A percentile compares a stretch with the other conserved stretches of the same genome.
Conservation (phyloP, 345 rosid genomes). For the Rubroshorea leprosula region DNA sequence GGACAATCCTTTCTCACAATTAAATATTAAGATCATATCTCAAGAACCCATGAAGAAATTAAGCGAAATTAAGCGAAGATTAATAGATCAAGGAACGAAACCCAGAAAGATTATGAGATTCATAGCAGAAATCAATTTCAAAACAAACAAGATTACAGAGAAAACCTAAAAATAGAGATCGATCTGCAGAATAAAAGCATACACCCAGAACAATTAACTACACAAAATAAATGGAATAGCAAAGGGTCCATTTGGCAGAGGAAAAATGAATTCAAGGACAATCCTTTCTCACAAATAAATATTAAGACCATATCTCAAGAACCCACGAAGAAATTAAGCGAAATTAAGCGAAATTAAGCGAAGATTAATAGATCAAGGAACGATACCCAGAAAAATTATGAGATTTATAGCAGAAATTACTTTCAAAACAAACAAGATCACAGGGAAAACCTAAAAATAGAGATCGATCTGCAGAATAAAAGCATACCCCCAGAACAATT, state of each 20-base stretch:
- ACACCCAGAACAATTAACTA: not conserved
- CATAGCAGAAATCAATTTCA: constrained; percentile 6
- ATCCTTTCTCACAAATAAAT: too few species aligned
- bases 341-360: not conserved
- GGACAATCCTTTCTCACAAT: too few species aligned
- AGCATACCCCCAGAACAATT: not conserved
- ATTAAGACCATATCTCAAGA: not conserved
- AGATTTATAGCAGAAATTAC: constrained; percentile 8
- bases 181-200: constrained; percentile 2
- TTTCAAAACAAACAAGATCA: constrained; percentile 1
- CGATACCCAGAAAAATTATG: not conserved
- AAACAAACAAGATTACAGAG: constrained; percentile 1
- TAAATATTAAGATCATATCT: not conserved
- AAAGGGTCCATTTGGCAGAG: too few species aligned
- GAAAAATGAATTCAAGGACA: too few species aligned
- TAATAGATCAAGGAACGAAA: not conserved
- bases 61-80: not conserved
- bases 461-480: not conserved
- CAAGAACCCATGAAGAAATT: not conserved
- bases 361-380: not conserved
- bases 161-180: not conserved
- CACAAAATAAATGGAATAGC: too few species aligned
- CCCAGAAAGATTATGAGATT: not conserved
- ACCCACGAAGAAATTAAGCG: not conserved
- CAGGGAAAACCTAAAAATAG: not conserved